Evolutionary conservation across 169 alveolate genomes (phyloP).

Genomic region (Babesia ovis): DNA sequence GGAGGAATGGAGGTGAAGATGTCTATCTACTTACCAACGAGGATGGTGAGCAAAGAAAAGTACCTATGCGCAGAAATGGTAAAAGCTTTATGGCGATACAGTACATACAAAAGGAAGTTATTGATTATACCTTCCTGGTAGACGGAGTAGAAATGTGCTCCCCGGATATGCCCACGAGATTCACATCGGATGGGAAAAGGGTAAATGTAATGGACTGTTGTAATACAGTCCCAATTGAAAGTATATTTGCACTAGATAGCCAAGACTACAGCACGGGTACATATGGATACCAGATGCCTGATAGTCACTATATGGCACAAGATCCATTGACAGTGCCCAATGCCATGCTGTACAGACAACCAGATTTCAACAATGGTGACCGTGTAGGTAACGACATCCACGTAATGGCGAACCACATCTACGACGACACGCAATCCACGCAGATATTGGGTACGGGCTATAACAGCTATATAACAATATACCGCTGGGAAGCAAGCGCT

Average conservation of each 20-base stretch:
- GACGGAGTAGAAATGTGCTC: slow-evolving; percentile 55
- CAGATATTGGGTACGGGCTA: slow-evolving; percentile 30
- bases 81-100: slow-evolving; percentile 51
- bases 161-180: slow-evolving; percentile 48
- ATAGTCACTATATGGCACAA: slow-evolving; percentile 22
- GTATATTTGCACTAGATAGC: slow-evolving; percentile 9
- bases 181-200: slow-evolving; percentile 35
- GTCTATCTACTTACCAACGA: slow-evolving; percentile 54
- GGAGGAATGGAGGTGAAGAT: slow-evolving; percentile 65
- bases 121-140: slow-evolving; percentile 37
- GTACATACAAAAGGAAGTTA: slow-evolving; percentile 40
- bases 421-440: slow-evolving; percentile 33
- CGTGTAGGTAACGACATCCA: slow-evolving; percentile 57
- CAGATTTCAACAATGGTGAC: slow-evolving; percentile 45
- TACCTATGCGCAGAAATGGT: slow-evolving; percentile 48
- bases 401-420: slow-evolving; percentile 54
- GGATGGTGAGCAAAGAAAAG: slow-evolving; percentile 19
- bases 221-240: slow-evolving; percentile 29
- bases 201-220: slow-evolving; percentile 40
- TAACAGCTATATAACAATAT: slow-evolving; percentile 45
- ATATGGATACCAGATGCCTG: slow-evolving; percentile 41
- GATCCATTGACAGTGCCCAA: slow-evolving; percentile 53
- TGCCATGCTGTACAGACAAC: slow-evolving; percentile 51
- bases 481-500: slow-evolving; percentile 44
- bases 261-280: not conserved